A percentile compares a stretch with the other conserved stretches of the same genome.
These are phyloP conservation scores for Calonectria henricotiae DNA, from an alignment of 2,329 filamentous ascomycete genomes.

Conservation along the genomic window DNA sequence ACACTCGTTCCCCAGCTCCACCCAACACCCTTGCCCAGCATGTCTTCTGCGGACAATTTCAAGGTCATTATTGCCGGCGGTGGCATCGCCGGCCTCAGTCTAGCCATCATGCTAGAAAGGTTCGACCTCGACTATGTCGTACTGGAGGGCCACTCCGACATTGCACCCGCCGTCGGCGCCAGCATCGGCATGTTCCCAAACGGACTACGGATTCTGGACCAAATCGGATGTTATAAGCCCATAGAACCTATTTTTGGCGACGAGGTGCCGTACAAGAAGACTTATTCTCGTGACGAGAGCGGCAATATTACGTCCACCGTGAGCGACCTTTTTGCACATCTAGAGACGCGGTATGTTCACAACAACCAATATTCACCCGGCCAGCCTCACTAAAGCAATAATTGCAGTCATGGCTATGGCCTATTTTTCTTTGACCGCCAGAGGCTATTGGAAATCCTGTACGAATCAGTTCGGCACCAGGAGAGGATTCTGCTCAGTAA, in stretches of 20 bases:
- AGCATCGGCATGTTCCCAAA: conserved; percentile 18
- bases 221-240: background rate
- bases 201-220: conserved; percentile 2
- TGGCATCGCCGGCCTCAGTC: conserved; percentile 60
- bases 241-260: background rate
- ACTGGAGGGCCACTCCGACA: conserved; percentile 57
- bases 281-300: background rate
- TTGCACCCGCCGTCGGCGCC: conserved; percentile 2
- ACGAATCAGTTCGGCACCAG: background rate
- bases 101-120: conserved; percentile 60
- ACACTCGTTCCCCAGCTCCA: background rate
- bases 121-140: conserved; percentile 66
- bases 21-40: background rate
- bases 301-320: background rate
- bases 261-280: background rate
- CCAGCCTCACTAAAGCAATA: background rate
- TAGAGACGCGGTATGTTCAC: conserved; percentile 10
- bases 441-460: background rate
- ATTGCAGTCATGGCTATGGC: conserved; percentile 1
- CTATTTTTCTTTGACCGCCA: conserved; percentile 14
- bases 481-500: conserved; percentile 5
- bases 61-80: conserved; percentile 62
- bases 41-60: background rate
- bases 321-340: background rate
- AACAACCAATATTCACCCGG: too few species aligned